Conservation (phyloP, 106 monocot genomes). For the Dendrobium nobile region DNA sequence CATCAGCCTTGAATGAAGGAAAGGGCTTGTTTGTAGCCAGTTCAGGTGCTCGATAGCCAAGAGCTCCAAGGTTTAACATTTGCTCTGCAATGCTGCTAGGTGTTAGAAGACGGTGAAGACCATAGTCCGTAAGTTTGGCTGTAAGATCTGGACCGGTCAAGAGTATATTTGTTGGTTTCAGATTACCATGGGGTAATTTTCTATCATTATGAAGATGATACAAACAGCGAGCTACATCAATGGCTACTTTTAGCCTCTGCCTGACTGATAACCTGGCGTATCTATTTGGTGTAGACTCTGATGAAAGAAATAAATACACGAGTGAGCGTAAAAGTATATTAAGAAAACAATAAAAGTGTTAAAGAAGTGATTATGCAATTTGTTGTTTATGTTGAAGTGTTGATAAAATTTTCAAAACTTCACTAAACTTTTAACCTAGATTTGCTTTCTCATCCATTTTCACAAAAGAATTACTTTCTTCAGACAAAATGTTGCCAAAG, state of each 20-base stretch:
- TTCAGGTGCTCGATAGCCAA: constrained; percentile 85
- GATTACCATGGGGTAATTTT: constrained; percentile 66
- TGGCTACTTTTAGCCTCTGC: constrained; percentile 70
- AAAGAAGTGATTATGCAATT: too few species aligned
- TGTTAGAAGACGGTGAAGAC: constrained; percentile 75
- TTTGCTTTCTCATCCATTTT: too few species aligned
- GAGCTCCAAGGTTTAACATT: constrained; percentile 57
- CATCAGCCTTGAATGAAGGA: constrained; percentile 72
- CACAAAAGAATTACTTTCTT: too few species aligned
- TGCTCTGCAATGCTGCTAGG: constrained; percentile 55
- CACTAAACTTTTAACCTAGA: not conserved
- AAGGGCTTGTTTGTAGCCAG: constrained; percentile 39
- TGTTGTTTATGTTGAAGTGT: too few species aligned
- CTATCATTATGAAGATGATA: constrained; percentile 58
- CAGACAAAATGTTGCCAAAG: not conserved
- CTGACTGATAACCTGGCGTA: constrained; percentile 59
- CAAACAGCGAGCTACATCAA: constrained; percentile 65
- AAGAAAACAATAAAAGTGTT: too few species aligned
- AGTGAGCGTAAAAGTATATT: not conserved
- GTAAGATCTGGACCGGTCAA: constrained; percentile 57
- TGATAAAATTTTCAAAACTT: not conserved
- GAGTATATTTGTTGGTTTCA: constrained; percentile 85
- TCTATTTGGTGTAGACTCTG: constrained; percentile 80
- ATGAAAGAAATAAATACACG: not conserved
- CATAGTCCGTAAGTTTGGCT: constrained; percentile 54